phyloP scores from a whole-genome alignment of 495 filamentous ascomycete genomes.

The Podospora tetraspora region DNA sequence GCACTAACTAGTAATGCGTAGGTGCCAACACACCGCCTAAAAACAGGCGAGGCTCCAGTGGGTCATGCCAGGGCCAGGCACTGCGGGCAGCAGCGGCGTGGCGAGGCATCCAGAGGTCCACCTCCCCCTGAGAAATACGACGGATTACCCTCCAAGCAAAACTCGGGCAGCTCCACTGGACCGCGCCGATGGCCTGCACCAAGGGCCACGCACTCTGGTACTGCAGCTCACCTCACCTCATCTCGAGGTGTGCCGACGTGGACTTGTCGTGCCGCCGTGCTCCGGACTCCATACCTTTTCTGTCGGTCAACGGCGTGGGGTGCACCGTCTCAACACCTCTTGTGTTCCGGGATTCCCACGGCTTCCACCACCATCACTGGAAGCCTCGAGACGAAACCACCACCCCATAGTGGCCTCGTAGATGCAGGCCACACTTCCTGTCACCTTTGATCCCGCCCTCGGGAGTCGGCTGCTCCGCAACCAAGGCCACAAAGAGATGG shows the following conservation, averaged over 20 bases:
- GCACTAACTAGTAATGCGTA: background rate
- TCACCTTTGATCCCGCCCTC: background rate
- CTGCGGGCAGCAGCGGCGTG: background rate
- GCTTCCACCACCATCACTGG: background rate
- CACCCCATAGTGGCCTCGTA: background rate
- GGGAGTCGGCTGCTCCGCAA: background rate
- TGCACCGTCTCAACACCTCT: background rate
- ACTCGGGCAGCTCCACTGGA: background rate
- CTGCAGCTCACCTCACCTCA: background rate
- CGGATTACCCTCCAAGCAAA: background rate
- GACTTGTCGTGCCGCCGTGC: background rate
- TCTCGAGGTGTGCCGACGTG: background rate
- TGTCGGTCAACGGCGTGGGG: background rate
- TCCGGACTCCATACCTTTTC: background rate
- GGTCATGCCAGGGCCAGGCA: background rate
- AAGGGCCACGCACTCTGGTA: background rate
- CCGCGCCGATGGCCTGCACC: background rate
- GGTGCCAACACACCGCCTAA: background rate
- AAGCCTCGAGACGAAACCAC: background rate
- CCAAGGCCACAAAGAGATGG: background rate
- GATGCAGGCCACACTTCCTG: background rate
- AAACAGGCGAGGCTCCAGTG: background rate
- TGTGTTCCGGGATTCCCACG: background rate
- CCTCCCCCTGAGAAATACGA: background rate
- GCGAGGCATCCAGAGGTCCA: background rate